Evolutionary conservation across 2,329 filamentous ascomycete genomes (phyloP).

Genomic region (Ceratocystis colombiana): DNA sequence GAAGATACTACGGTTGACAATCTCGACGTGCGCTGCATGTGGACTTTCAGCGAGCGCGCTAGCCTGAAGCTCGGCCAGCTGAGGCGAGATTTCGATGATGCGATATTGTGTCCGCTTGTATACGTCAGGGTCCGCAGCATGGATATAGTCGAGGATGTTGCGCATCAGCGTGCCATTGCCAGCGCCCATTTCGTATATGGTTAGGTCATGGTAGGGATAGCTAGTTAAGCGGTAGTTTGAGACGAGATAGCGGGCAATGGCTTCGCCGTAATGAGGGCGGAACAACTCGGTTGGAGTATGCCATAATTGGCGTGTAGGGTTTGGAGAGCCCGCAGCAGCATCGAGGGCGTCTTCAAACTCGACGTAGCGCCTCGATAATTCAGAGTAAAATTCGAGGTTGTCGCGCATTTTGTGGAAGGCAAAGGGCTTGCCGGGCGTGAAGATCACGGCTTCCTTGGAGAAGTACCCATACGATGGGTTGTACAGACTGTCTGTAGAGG

Average conservation of each 20-base stretch:
- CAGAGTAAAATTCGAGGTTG: conserved; percentile 70
- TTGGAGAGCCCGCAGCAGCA: conserved; percentile 51
- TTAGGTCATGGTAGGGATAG: conserved; percentile 91
- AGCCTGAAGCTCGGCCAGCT: conserved; percentile 67
- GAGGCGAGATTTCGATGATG: conserved; percentile 87
- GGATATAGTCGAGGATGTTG: conserved; percentile 95
- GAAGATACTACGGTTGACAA: conserved; percentile 90
- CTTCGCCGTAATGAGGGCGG: conserved; percentile 90
- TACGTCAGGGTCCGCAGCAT: conserved; percentile 76
- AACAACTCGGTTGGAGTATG: conserved; percentile 98
- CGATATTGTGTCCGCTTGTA: conserved; percentile 89
- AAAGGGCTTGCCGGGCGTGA: conserved; percentile 84
- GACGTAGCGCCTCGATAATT: conserved; percentile 70
- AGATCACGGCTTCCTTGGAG: conserved; percentile 92
- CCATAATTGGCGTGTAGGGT: conserved; percentile 81
- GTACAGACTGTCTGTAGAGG: conserved; percentile 70
- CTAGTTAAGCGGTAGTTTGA: conserved; percentile 90
- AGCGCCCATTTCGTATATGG: conserved; percentile 98
- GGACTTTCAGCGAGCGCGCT: conserved; percentile 57
- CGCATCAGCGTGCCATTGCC: conserved; percentile 96
- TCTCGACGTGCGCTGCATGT: conserved; percentile 78
- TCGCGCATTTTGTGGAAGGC: conserved; percentile 72
- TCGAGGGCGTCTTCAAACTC: conserved; percentile 87
- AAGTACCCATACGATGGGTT: conserved; percentile 95
- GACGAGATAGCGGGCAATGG: conserved; percentile 89